phyloP scores from a whole-genome alignment of 495 filamentous ascomycete genomes.

The Physcia stellaris region DNA sequence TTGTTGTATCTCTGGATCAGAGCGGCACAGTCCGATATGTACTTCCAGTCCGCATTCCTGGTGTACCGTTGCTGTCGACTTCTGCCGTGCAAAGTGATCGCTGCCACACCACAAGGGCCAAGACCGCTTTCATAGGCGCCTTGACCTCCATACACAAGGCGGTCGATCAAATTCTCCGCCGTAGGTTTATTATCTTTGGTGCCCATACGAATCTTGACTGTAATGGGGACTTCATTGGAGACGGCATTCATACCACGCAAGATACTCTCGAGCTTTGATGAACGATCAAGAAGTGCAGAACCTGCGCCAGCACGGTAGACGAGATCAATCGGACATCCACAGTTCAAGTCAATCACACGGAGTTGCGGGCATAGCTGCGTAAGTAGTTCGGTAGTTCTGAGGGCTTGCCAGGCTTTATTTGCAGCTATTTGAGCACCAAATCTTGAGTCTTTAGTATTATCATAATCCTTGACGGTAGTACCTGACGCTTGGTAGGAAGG shows the following conservation, averaged over 20 bases:
- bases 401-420: conserved; percentile 72
- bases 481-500: conserved; percentile 34
- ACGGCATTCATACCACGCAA: conserved; percentile 90
- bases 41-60: conserved; percentile 74
- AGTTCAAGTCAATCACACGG: conserved; percentile 86
- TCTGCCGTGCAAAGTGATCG: conserved; percentile 85
- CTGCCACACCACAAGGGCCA: conserved; percentile 72
- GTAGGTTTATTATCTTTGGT: conserved; percentile 67
- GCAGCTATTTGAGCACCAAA: conserved; percentile 89
- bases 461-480: conserved; percentile 42
- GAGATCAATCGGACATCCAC: conserved; percentile 91
- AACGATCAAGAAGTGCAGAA: conserved; percentile 82
- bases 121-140: conserved; percentile 53
- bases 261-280: conserved; percentile 77
- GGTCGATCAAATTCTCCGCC: conserved; percentile 65
- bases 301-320: conserved; percentile 77
- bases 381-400: conserved; percentile 75
- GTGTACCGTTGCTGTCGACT: conserved; percentile 93
- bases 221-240: conserved; percentile 75
- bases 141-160: conserved; percentile 63
- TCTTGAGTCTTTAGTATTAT: conserved; percentile 66
- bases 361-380: conserved; percentile 63
- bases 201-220: conserved; percentile 87
- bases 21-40: conserved; percentile 80
- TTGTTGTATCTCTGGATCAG: conserved; percentile 66